phyloP scores from a whole-genome alignment of 129 eudicot genomes.

The Flaveria brownii region DNA sequence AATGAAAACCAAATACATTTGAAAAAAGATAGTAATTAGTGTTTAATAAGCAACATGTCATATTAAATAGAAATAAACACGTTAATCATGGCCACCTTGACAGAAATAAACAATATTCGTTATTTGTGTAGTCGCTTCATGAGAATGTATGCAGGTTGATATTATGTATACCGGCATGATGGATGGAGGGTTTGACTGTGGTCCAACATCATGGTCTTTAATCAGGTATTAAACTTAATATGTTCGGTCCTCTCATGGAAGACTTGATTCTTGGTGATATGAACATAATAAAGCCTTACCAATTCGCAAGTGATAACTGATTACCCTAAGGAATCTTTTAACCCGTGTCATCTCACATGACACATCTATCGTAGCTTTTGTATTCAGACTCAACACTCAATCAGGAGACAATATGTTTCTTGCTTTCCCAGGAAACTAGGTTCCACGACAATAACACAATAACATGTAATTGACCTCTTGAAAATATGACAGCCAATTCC shows the following conservation, averaged over 20 bases:
- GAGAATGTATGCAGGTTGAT: background rate
- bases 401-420: background rate
- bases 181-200: background rate
- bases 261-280: background rate
- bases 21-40: background rate
- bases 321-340: background rate
- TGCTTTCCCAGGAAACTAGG: background rate
- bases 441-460: background rate
- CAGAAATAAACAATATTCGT: background rate
- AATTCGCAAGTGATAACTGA: background rate
- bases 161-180: background rate
- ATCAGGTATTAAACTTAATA: background rate
- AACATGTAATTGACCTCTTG: background rate
- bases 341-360: background rate
- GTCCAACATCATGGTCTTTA: background rate
- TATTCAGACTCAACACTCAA: background rate
- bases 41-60: constrained; percentile 9
- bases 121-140: background rate
- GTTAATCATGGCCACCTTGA: background rate
- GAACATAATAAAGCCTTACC: background rate
- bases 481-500: background rate
- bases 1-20: constrained; percentile 11
- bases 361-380: background rate
- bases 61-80: background rate
- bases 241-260: background rate